Conservation (phyloP, 179 eudicot genomes). For the Sideroxylon spinosum region DNA sequence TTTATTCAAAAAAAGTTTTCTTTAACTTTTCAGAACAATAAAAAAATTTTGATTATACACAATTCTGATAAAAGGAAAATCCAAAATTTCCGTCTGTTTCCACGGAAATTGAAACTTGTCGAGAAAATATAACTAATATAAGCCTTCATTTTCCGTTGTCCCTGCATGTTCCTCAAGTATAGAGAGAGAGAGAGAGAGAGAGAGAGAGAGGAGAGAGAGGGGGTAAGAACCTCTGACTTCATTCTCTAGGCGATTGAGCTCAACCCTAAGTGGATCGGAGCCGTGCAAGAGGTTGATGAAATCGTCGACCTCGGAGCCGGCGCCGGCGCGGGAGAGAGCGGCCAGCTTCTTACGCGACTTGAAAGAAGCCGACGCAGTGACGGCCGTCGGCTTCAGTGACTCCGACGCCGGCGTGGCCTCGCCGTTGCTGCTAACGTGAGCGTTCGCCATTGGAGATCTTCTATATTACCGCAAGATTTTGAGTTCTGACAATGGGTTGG, state of each 20-base stretch:
- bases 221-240: slow-evolving; percentile 36
- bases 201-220: neutral
- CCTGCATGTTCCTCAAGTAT: no score
- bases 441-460: slow-evolving; percentile 26
- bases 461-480: neutral
- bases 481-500: neutral
- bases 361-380: slow-evolving; percentile 40
- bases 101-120: neutral
- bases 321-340: slow-evolving; percentile 38
- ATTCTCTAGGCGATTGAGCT: slow-evolving; percentile 51
- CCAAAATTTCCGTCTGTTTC: neutral
- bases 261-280: slow-evolving; percentile 51
- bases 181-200: neutral
- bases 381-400: slow-evolving; percentile 24
- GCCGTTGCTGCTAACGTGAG: slow-evolving; percentile 28
- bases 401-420: slow-evolving; percentile 28
- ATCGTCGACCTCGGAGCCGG: slow-evolving; percentile 56
- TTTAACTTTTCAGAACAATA: neutral
- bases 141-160: neutral
- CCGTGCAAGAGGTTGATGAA: slow-evolving; percentile 48
- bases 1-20: neutral
- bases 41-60: neutral
- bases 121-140: neutral
- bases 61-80: neutral
- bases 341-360: slow-evolving; percentile 47